Evolutionary conservation across 2,329 filamentous ascomycete species (phyloP).

Genomic region (Penicillium sp.): DNA sequence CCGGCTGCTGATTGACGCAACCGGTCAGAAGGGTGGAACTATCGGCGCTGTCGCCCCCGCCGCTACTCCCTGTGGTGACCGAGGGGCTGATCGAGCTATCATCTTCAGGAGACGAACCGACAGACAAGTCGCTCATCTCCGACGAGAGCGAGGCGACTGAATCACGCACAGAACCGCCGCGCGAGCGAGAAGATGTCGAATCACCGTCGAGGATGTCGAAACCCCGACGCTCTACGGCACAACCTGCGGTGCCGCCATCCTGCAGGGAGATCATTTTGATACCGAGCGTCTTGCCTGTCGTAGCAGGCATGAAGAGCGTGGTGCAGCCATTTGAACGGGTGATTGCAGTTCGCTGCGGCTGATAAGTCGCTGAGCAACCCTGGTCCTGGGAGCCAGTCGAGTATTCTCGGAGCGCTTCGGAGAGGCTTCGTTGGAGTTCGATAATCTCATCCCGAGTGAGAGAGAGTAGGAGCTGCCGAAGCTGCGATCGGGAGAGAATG

Average conservation of each 20-base stretch:
- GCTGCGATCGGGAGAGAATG: constrained; percentile 58
- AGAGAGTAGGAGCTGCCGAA: constrained; percentile 57
- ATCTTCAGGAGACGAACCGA: constrained; percentile 36
- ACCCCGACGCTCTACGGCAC: constrained; percentile 34
- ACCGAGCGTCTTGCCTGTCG: constrained; percentile 59
- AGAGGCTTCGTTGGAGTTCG: constrained; percentile 59
- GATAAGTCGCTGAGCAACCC: constrained; percentile 60
- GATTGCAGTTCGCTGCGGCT: constrained; percentile 63
- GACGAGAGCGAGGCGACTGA: constrained; percentile 40
- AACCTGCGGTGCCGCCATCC: constrained; percentile 33
- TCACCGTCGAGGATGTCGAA: constrained; percentile 20
- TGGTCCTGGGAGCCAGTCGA: constrained; percentile 62
- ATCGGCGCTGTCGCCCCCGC: constrained; percentile 22
- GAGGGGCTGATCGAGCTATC: constrained; percentile 21
- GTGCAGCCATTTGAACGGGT: constrained; percentile 62
- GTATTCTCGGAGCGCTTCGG: constrained; percentile 64
- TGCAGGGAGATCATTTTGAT: constrained; percentile 65
- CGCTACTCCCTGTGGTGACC: constrained; percentile 13
- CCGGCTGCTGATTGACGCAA: constrained; percentile 33
- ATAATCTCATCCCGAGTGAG: constrained; percentile 59
- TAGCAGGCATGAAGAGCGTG: constrained; percentile 69
- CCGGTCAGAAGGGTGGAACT: constrained; percentile 33
- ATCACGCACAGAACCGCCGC: constrained; percentile 22
- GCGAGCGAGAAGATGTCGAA: constrained; percentile 18
- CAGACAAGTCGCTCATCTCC: constrained; percentile 36